phyloP scores from a whole-genome alignment of 176 grass and related monocot species.

The Oryza meyeriana region DNA sequence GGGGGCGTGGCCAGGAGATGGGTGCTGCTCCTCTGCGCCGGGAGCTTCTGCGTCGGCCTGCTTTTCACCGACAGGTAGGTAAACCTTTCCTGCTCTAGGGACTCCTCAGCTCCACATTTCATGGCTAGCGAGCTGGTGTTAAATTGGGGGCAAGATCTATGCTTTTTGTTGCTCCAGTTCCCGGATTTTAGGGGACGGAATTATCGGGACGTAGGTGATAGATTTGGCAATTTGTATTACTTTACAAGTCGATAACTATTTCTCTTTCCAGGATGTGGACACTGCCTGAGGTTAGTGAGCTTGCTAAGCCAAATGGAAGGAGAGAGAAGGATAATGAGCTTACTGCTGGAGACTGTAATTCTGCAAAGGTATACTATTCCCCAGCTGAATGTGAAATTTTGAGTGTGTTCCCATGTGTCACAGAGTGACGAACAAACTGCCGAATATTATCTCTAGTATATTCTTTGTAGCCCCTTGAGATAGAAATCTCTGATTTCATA shows the following conservation, averaged over 20 bases:
- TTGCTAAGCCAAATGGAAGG: slow-evolving; percentile 40
- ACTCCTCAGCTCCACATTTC: neutral
- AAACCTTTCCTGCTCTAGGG: too few relatives aligned
- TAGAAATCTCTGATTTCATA: neutral
- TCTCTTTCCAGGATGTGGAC: slow-evolving; percentile 66
- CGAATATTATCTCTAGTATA: neutral
- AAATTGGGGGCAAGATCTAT: slow-evolving; percentile 6
- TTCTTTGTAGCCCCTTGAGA: neutral
- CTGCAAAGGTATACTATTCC: slow-evolving; percentile 45
- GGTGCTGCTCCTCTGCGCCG: slow-evolving; percentile 79
- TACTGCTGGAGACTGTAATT: slow-evolving; percentile 45
- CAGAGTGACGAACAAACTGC: neutral
- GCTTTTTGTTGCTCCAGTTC: too few relatives aligned
- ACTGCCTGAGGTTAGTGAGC: slow-evolving; percentile 56
- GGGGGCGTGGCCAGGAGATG: slow-evolving; percentile 49
- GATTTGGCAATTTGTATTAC: neutral
- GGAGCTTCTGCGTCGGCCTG: slow-evolving; percentile 83
- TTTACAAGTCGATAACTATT: neutral
- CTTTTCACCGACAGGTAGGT: slow-evolving; percentile 82
- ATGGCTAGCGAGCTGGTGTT: neutral
- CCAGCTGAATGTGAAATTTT: neutral
- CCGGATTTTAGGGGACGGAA: neutral
- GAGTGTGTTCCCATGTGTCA: neutral
- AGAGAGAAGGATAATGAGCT: slow-evolving; percentile 22
- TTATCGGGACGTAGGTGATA: neutral